Base-by-base conservation (phyloP, 805 yeast species). In the Ogataea methylovora region DNA sequence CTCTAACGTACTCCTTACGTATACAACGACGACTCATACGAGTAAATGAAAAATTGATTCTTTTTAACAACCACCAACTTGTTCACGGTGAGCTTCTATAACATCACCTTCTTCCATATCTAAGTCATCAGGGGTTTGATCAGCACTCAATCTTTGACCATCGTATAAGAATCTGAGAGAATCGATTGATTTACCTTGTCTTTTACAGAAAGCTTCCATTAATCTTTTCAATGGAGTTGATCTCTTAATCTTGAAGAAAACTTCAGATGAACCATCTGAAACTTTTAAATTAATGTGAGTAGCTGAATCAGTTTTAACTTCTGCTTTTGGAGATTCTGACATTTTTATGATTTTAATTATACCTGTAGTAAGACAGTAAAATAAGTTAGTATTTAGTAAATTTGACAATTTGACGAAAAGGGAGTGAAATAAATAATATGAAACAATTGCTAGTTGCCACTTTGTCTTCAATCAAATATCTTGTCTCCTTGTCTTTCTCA, bases 131-230 rank as follows among this genome's bases (percentile, higher is more conserved):
- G 99, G 97, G 4, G 98, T 92, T 50, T 84, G 86, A 39, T 82
- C 88, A 8, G 88, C 83, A 43, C 73, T 70, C 40, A 92, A 79
- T 54, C 97, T 78, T 47, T 86, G 83, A 43, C 99, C 99, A 45
- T 92, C 99, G 55, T 80, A 80, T 52, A 92, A 68, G 59, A 92
- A 92, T 60, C 97, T 77, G 57, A 92, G 67, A 33, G 90, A 76
- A 46, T 73, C 76, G 54, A 82, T 64, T 44, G 82, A 77, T 59
- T 90, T 90, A 29, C 97, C 97, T 55, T 90, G 95, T 69, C 98
- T 84, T 65, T 88, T 88, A 59, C 97, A 94, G 60, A 90, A 92
- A 10, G 97, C 95, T 53, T 90, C 97, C 87, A 92, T 90, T 51
- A 92, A 77, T 65, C 95, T 84, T 60, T 76, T 84, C 69, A 92